phyloP scores from a whole-genome alignment of 768 basidiomycete species.

The Cubamyces lactineus region DNA sequence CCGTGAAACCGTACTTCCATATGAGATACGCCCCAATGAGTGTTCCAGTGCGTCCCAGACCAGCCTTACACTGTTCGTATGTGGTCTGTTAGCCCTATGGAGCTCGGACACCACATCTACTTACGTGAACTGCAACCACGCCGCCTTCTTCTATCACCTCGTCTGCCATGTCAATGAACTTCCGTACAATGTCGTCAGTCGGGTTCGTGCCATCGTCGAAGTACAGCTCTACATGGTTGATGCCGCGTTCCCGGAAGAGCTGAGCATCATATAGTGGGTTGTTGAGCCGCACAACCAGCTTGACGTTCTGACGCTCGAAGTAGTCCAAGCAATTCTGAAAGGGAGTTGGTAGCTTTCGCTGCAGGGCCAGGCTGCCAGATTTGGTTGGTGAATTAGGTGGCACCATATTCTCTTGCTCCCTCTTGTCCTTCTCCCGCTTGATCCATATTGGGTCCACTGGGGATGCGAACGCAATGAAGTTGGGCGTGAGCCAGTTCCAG shows the following conservation, averaged over 20 bases:
- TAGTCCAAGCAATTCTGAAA: constrained; percentile 93
- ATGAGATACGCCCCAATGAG: constrained; percentile 97
- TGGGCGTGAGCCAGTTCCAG: constrained; percentile 94
- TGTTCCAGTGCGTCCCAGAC: constrained; percentile 93
- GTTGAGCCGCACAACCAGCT: constrained; percentile 91
- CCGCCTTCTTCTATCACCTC: constrained; percentile 75
- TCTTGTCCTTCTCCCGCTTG: constrained; percentile 71
- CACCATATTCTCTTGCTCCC: constrained; percentile 38
- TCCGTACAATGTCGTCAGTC: constrained; percentile 90
- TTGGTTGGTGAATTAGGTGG: constrained; percentile 29
- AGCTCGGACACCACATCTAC: constrained; percentile 34
- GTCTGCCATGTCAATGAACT: constrained; percentile 88
- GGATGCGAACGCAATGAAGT: constrained; percentile 93
- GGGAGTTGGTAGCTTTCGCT: constrained; percentile 75
- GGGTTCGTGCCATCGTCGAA: constrained; percentile 99
- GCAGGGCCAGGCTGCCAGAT: constrained; percentile 54
- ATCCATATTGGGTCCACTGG: constrained; percentile 84
- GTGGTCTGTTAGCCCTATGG: constrained; percentile 13
- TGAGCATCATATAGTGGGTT: constrained; percentile 86
- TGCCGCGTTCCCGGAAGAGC: constrained; percentile 81
- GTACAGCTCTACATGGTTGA: constrained; percentile 90
- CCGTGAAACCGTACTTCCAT: constrained; percentile 98
- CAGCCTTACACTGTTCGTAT: constrained; percentile 83
- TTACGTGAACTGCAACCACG: constrained; percentile 85
- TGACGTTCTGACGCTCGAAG: constrained; percentile 85